Evolutionary conservation across 23 red algal species (phyloP).

Genomic region (Agarophyton chilense): DNA sequence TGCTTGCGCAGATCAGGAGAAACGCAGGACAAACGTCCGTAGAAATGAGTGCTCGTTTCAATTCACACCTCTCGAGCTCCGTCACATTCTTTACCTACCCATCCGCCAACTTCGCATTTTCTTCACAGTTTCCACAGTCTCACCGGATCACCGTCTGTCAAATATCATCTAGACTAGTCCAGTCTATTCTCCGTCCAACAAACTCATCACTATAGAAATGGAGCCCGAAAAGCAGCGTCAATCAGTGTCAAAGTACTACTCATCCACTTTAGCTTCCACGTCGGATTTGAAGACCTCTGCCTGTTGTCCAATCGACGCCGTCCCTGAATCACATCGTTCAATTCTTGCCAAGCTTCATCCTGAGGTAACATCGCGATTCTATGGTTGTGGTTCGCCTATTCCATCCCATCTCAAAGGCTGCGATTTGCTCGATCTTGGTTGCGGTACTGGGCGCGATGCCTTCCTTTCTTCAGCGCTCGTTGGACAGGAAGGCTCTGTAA

Average conservation of each 20-base stretch:
- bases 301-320: constrained; percentile 70
- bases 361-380: constrained; percentile 76
- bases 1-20: no score
- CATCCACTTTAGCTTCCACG: constrained; percentile 63
- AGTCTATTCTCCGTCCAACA: no score
- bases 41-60: no score
- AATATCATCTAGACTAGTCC: no score
- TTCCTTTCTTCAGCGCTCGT: constrained; percentile 83
- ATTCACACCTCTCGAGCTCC: no score
- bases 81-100: no score
- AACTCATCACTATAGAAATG: constrained; percentile 7
- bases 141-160: no score
- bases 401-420: constrained; percentile 59
- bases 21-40: no score
- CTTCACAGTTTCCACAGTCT: no score
- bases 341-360: constrained; percentile 68
- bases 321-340: constrained; percentile 53
- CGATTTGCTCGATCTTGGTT: constrained; percentile 81
- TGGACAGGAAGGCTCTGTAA: constrained; percentile 70
- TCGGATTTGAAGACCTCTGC: constrained; percentile 82
- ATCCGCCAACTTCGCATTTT: no score
- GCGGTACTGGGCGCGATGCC: constrained; percentile 90
- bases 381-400: constrained; percentile 88
- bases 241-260: constrained; percentile 69
- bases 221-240: constrained; percentile 37